These are phyloP conservation scores for Persicaria maculosa DNA, from an alignment of 148 eudicot genomes.

Conservation along the genomic window DNA sequence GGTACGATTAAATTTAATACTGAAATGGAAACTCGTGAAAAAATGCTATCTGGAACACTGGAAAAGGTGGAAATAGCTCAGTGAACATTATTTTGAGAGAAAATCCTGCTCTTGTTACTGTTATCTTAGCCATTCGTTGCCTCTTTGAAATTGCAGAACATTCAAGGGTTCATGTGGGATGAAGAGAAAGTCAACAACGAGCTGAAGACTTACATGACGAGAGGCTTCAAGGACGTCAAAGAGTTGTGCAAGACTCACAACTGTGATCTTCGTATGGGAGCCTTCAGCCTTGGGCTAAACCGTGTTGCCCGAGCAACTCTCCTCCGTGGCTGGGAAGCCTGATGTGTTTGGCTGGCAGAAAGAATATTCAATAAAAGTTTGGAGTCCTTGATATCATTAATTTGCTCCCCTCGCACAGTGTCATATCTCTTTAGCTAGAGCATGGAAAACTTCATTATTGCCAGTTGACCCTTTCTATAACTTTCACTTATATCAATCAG, in stretches of 20 bases:
- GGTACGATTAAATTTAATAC: background rate
- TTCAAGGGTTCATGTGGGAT: slow-evolving; percentile 99
- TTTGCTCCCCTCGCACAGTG: background rate
- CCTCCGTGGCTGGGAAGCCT: slow-evolving; percentile 98
- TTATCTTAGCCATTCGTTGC: background rate
- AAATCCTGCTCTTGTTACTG: background rate
- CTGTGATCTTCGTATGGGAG: slow-evolving; percentile 97
- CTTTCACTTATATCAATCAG: background rate
- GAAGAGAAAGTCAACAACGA: slow-evolving; percentile 86
- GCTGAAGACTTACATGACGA: slow-evolving; percentile 76
- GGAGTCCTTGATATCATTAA: background rate
- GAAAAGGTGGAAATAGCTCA: background rate
- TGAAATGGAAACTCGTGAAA: background rate
- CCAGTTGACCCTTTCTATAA: background rate
- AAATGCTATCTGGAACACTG: background rate
- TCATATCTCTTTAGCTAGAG: slow-evolving; percentile 1
- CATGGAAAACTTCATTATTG: slow-evolving; percentile 1
- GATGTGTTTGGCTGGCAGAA: slow-evolving; percentile 13
- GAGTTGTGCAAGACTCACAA: slow-evolving; percentile 85
- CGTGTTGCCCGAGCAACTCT: slow-evolving; percentile 96
- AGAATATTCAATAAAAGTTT: background rate
- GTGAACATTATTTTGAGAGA: background rate
- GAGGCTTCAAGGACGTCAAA: slow-evolving; percentile 68
- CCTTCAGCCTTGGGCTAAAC: slow-evolving; percentile 83
- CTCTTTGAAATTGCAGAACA: slow-evolving; percentile 46